These are phyloP conservation scores for Penicillium sp. DNA, from an alignment of 2,329 filamentous ascomycete genomes.

Conservation along the genomic window DNA sequence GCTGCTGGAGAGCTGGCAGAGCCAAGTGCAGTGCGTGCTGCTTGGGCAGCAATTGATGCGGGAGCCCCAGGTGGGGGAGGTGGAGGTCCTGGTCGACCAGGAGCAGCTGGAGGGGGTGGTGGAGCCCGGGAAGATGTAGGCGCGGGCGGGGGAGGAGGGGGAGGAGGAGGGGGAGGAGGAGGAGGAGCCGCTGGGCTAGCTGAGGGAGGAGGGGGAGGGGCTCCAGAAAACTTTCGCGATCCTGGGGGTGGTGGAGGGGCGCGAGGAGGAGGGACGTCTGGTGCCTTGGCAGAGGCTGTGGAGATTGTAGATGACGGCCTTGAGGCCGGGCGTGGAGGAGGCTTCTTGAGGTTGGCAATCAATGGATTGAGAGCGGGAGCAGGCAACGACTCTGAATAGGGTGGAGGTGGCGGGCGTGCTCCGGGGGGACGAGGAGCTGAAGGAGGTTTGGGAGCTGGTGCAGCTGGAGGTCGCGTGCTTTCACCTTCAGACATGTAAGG, in stretches of 20 bases:
- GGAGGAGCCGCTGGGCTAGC: slow-evolving; percentile 52
- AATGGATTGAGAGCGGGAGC: slow-evolving; percentile 60
- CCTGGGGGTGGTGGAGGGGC: slow-evolving; percentile 73
- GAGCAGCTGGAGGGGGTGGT: slow-evolving; percentile 45
- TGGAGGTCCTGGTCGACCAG: slow-evolving; percentile 54
- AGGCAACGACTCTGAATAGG: slow-evolving; percentile 55
- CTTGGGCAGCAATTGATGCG: slow-evolving; percentile 62
- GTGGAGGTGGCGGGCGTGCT: slow-evolving; percentile 55
- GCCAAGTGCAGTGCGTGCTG: slow-evolving; percentile 64
- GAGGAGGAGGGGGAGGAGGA: slow-evolving; percentile 52
- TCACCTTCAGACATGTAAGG: slow-evolving; percentile 85
- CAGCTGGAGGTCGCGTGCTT: slow-evolving; percentile 59
- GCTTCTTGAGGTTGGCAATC: slow-evolving; percentile 65
- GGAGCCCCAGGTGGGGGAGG: slow-evolving; percentile 27
- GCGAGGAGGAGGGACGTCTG: slow-evolving; percentile 55
- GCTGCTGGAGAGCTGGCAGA: slow-evolving; percentile 52
- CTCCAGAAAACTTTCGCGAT: slow-evolving; percentile 62
- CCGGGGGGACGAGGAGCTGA: slow-evolving; percentile 63
- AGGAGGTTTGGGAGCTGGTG: slow-evolving; percentile 61
- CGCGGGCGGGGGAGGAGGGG: slow-evolving; percentile 50
- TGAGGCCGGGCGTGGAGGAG: slow-evolving; percentile 54
- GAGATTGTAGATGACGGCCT: slow-evolving; percentile 68
- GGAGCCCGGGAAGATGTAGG: slow-evolving; percentile 50
- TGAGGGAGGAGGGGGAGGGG: slow-evolving; percentile 52
- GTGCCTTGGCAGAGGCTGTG: slow-evolving; percentile 59